Evolutionary conservation across 306 rosid species (phyloP).

Genomic region (Urtica urens): DNA sequence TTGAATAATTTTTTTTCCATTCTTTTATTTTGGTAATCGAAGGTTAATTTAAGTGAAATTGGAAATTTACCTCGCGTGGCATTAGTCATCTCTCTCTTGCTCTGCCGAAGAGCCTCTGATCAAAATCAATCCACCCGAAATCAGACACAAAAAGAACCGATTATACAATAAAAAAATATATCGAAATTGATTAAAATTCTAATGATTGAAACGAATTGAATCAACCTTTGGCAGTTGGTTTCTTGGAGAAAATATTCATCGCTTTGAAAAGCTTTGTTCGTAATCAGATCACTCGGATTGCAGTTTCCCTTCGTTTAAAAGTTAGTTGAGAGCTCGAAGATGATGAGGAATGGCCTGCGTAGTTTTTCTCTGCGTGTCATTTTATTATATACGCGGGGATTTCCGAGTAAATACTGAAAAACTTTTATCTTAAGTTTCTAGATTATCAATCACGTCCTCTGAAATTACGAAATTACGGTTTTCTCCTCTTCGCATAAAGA

Average conservation of each 20-base stretch:
- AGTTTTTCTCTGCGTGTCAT: background rate
- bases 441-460: slow-evolving; percentile 9
- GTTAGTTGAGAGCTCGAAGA: background rate
- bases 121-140: slow-evolving; percentile 19
- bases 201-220: slow-evolving; percentile 4
- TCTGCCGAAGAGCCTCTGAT: slow-evolving; percentile 93
- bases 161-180: background rate
- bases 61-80: slow-evolving; percentile 65
- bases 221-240: slow-evolving; percentile 90
- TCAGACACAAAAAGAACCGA: background rate
- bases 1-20: too few species aligned
- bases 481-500: background rate
- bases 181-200: background rate
- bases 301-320: slow-evolving; percentile 8
- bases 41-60: background rate
- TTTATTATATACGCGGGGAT: background rate
- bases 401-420: slow-evolving; percentile 2
- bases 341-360: background rate
- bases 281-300: background rate
- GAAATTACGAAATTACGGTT: slow-evolving; percentile 2
- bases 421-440: background rate
- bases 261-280: slow-evolving; percentile 2
- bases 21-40: too few species aligned
- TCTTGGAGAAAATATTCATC: slow-evolving; percentile 87
- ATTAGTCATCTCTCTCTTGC: slow-evolving; percentile 76